phyloP scores from a whole-genome alignment of 2,329 filamentous ascomycete species.

The Fusarium palustre region DNA sequence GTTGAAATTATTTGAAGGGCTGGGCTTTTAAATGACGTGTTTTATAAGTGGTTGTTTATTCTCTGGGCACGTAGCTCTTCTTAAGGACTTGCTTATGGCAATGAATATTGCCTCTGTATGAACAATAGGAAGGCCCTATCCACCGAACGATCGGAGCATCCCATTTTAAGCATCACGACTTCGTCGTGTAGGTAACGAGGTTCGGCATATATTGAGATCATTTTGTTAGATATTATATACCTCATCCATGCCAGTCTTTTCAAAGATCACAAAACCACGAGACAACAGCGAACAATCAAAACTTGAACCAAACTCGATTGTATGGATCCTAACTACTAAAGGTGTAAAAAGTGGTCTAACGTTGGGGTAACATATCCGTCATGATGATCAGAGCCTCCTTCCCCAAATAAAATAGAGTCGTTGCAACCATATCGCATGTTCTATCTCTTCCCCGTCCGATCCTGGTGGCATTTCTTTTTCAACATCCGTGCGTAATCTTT shows the following conservation, averaged over 20 bases:
- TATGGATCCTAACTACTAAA: conserved; percentile 48
- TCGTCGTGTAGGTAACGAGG: no score
- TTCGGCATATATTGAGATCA: no score
- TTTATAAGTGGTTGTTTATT: background rate
- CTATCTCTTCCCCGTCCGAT: conserved; percentile 32
- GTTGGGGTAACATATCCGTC: conserved; percentile 48
- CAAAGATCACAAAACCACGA: background rate
- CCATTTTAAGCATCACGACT: no score
- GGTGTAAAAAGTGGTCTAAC: conserved; percentile 49
- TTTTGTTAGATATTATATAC: background rate
- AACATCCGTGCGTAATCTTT: conserved; percentile 27
- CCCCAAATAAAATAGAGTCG: conserved; percentile 41
- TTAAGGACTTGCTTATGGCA: background rate
- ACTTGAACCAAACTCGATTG: conserved; percentile 42
- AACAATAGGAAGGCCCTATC: no score
- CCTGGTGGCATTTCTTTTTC: conserved; percentile 31
- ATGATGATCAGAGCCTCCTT: conserved; percentile 45
- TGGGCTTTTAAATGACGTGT: background rate
- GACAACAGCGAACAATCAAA: background rate
- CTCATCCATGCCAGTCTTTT: no score
- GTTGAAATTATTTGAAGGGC: conserved; percentile 9
- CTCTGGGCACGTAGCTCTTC: background rate
- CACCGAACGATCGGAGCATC: no score
- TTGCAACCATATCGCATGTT: conserved; percentile 45
- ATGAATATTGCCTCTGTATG: no score